Evolutionary conservation across 2,329 filamentous ascomycete species (phyloP).

Genomic region (Pyrenochaeta sp.): DNA sequence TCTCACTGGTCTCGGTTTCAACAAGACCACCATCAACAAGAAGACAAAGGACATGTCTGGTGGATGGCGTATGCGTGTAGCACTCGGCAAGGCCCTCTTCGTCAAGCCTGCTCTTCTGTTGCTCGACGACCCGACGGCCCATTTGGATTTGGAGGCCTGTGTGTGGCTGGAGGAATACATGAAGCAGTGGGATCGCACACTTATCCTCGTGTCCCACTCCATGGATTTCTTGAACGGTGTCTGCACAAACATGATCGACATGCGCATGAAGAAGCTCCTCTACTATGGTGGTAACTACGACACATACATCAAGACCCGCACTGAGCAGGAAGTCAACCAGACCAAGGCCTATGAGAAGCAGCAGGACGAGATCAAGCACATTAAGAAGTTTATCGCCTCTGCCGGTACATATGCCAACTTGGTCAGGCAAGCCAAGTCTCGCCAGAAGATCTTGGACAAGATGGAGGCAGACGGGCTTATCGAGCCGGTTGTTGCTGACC

Average conservation of each 20-base stretch:
- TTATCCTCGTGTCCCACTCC: constrained; percentile 95
- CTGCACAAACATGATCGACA: constrained; percentile 98
- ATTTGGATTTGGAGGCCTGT: constrained; percentile 98
- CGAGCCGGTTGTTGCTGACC: constrained; percentile 83
- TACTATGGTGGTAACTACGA: constrained; percentile 99
- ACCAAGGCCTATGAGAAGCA: constrained; percentile 99
- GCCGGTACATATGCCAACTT: constrained; percentile 99
- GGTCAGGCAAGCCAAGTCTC: constrained; percentile 97
- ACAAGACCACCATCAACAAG: constrained; percentile 97
- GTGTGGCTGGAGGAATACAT: constrained; percentile 99
- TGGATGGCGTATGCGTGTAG: constrained; percentile 99
- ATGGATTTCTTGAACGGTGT: constrained; percentile 99
- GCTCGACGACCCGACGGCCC: constrained; percentile 97
- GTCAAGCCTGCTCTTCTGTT: constrained; percentile 96
- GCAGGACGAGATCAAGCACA: constrained; percentile 98
- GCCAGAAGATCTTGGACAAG: constrained; percentile 99
- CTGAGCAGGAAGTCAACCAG: constrained; percentile 96
- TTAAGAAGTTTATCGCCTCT: constrained; percentile 99
- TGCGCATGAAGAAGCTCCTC: constrained; percentile 85
- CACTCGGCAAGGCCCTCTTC: constrained; percentile 95
- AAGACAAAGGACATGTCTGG: constrained; percentile 99
- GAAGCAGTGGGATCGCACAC: constrained; percentile 98
- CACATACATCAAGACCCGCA: constrained; percentile 90
- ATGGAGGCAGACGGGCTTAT: constrained; percentile 99
- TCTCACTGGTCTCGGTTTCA: constrained; percentile 97